A percentile compares a stretch with the other conserved stretches of the same genome.
Evolutionary conservation across 1,284 basidiomycete genomes (phyloP).

Genomic region (Irpex sp.): DNA sequence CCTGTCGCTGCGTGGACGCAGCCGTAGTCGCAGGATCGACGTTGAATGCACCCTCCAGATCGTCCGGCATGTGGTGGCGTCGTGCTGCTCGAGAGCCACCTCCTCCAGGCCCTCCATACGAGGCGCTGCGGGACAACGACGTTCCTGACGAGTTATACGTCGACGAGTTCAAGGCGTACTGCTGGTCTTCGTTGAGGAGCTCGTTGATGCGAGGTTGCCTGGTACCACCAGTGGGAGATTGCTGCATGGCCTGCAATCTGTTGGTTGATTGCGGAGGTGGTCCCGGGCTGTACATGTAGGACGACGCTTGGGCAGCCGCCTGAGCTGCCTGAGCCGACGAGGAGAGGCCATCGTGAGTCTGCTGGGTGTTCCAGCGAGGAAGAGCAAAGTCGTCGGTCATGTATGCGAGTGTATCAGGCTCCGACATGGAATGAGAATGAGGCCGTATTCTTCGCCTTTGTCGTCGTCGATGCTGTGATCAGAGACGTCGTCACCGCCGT

Average conservation of each 20-base stretch:
- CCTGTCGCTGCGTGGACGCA: conserved; percentile 33
- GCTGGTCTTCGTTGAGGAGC: conserved; percentile 60
- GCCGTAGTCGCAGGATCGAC: conserved; percentile 41
- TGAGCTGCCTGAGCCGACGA: conserved; percentile 61
- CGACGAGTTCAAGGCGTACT: conserved; percentile 38
- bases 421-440: conserved; percentile 36
- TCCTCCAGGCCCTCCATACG: conserved; percentile 40
- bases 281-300: conserved; percentile 37
- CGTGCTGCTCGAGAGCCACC: conserved; percentile 30
- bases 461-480: conserved; percentile 8
- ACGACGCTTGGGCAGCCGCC: conserved; percentile 43
- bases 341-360: conserved; percentile 54
- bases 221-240: conserved; percentile 34
- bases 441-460: conserved; percentile 13
- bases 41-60: conserved; percentile 66
- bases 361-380: conserved; percentile 75
- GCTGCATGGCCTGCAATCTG: conserved; percentile 26
- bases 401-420: conserved; percentile 48
- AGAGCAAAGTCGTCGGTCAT: conserved; percentile 68
- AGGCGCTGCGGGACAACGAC: conserved; percentile 62
- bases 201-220: conserved; percentile 61
- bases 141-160: conserved; percentile 49
- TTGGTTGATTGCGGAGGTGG: conserved; percentile 33
- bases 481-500: neutral
- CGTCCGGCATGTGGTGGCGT: conserved; percentile 50